phyloP scores from a whole-genome alignment of 306 rosid genomes.

The Citrullus amarus region DNA sequence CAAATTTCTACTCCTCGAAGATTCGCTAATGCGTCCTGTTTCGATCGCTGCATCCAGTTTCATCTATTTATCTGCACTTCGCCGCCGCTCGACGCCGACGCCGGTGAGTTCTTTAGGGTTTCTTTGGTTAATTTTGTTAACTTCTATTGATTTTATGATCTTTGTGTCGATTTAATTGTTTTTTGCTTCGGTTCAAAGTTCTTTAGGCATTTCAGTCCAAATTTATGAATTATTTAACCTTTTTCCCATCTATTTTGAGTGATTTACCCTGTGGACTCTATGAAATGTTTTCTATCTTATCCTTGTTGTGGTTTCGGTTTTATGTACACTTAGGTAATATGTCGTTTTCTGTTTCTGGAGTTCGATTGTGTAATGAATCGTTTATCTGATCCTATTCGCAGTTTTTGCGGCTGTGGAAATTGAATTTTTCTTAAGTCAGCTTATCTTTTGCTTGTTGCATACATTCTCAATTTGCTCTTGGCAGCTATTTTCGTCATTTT shows the following conservation, averaged over 20 bases:
- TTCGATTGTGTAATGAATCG: not conserved
- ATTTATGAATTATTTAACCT: not conserved
- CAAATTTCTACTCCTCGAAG: not conserved
- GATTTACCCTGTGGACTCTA: no score
- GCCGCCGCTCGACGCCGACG: not conserved
- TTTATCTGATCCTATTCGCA: not conserved
- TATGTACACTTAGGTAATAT: not conserved
- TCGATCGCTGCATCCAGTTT: not conserved
- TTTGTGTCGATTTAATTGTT: not conserved
- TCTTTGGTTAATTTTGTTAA: not conserved
- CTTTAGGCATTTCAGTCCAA: not conserved
- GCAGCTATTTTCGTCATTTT: not conserved
- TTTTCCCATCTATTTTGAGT: not conserved
- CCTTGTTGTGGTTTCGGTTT: not conserved
- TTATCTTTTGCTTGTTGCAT: not conserved
- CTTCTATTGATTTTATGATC: not conserved
- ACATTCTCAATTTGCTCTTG: not conserved
- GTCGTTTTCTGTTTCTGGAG: not conserved
- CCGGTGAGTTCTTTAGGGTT: constrained; percentile 7
- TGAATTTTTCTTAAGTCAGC: not conserved
- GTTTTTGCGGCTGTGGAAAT: not conserved
- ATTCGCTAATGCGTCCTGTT: not conserved
- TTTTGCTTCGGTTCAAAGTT: not conserved
- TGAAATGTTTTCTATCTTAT: not conserved
- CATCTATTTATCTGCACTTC: not conserved